Conservation (phyloP, 192 early-diverging fungal species). For the Martensiomyces pterosporus region DNA sequence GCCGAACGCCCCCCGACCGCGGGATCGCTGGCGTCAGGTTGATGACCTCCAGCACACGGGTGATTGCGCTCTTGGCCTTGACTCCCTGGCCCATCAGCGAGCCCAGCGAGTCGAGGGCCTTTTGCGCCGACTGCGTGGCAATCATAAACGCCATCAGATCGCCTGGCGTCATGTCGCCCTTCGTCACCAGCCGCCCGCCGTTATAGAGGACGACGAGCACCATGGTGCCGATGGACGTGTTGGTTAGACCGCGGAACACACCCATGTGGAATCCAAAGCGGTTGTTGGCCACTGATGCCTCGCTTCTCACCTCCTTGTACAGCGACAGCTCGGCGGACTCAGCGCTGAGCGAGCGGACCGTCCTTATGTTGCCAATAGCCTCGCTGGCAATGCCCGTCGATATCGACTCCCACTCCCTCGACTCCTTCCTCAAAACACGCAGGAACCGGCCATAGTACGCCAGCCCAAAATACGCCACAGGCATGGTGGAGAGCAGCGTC, state of each 20-base stretch:
- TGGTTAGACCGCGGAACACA: constrained; percentile 59
- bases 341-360: constrained; percentile 58
- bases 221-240: constrained; percentile 55
- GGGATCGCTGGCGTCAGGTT: constrained; percentile 43
- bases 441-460: constrained; percentile 56
- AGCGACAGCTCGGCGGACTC: constrained; percentile 53
- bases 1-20: constrained; percentile 33
- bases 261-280: constrained; percentile 61
- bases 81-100: constrained; percentile 58
- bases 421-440: constrained; percentile 43
- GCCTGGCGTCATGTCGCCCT: constrained; percentile 54
- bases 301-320: constrained; percentile 42
- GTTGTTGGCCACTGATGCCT: constrained; percentile 37
- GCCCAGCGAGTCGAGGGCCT: constrained; percentile 57
- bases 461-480: constrained; percentile 48
- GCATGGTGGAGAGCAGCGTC: constrained; percentile 53
- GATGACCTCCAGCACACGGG: constrained; percentile 55
- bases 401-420: constrained; percentile 48
- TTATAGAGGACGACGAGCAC: constrained; percentile 55
- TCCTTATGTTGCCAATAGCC: constrained; percentile 55
- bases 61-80: constrained; percentile 51
- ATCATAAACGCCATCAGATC: constrained; percentile 62
- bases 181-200: constrained; percentile 43
- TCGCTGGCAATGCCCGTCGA: constrained; percentile 56
- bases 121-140: constrained; percentile 59